Percentiles rank a stretch among this genome's conserved stretches.
Evolutionary conservation across 208 protist genomes (phyloP).

Genomic region (Trypanosoma congolense): DNA sequence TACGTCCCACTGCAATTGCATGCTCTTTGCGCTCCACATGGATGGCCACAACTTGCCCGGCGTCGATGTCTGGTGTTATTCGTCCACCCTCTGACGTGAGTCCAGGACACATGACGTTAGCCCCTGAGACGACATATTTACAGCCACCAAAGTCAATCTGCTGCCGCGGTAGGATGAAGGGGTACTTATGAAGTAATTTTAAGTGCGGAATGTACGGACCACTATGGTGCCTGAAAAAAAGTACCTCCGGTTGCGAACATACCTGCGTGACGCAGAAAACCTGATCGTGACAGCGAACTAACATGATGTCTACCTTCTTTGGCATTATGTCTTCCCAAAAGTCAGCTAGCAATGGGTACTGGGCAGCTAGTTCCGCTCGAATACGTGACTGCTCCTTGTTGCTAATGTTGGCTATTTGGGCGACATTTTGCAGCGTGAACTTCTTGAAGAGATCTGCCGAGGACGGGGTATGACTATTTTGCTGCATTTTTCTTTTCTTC

Average conservation of each 20-base stretch:
- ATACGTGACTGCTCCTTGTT: constrained; percentile 89
- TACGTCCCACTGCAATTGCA: constrained; percentile 91
- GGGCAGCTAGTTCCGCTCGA: constrained; percentile 71
- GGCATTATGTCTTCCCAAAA: constrained; percentile 93
- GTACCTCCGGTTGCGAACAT: constrained; percentile 88
- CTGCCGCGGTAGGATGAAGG: constrained; percentile 92
- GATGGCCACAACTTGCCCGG: constrained; percentile 73
- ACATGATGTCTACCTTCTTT: constrained; percentile 88
- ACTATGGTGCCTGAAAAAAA: constrained; percentile 95
- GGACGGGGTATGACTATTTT: constrained; percentile 4
- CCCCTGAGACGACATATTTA: constrained; percentile 95
- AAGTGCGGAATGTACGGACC: constrained; percentile 94
- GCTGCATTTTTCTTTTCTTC: neutral
- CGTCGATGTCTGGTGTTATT: constrained; percentile 50
- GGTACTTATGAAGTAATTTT: constrained; percentile 96
- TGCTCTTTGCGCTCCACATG: constrained; percentile 96
- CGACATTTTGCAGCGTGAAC: constrained; percentile 87
- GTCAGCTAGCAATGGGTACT: constrained; percentile 79
- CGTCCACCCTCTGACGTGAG: constrained; percentile 93
- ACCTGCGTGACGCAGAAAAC: constrained; percentile 90
- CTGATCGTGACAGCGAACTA: constrained; percentile 92
- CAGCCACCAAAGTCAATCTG: constrained; percentile 97
- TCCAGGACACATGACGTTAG: constrained; percentile 97
- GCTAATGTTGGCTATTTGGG: constrained; percentile 82
- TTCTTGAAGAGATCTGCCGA: constrained; percentile 86